phyloP scores from a whole-genome alignment of 441 rosid species.

The Hypseocharis bilobata region DNA sequence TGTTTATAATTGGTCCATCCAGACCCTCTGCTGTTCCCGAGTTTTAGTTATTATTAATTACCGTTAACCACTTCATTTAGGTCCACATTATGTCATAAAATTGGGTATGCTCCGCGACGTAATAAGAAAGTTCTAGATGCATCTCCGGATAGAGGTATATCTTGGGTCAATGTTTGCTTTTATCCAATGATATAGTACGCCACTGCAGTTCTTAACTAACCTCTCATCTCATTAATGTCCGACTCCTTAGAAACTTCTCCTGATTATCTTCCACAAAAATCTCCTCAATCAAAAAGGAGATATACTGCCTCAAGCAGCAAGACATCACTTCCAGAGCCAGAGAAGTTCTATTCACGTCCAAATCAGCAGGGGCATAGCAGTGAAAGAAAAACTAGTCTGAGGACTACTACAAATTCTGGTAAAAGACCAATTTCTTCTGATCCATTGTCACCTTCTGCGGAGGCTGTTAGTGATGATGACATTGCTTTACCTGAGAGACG shows the following conservation, averaged over 20 bases:
- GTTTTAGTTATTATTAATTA: conserved; percentile 2
- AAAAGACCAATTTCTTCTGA: conserved; percentile 27
- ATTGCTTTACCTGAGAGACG: conserved; percentile 21
- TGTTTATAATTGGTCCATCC: not conserved
- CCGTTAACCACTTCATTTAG: conserved; percentile 33
- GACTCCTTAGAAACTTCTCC: conserved; percentile 40
- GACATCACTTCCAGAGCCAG: conserved; percentile 25
- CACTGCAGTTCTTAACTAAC: not conserved
- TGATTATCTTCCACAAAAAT: conserved; percentile 23
- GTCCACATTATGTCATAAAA: conserved; percentile 48
- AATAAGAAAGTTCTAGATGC: conserved; percentile 33
- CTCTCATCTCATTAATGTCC: conserved; percentile 15
- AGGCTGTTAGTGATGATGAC: conserved; percentile 33
- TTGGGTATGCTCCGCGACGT: conserved; percentile 63
- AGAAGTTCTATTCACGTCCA: conserved; percentile 24
- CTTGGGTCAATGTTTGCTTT: too few species aligned
- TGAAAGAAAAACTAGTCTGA: conserved; percentile 24
- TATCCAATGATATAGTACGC: too few species aligned
- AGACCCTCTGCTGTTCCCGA: conserved; percentile 3
- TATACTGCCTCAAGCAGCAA: conserved; percentile 23
- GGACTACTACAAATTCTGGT: conserved; percentile 21
- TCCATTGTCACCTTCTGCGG: conserved; percentile 25
- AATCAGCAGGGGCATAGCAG: conserved; percentile 20
- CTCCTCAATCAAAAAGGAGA: conserved; percentile 30
- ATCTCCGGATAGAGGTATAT: conserved; percentile 39